Percentiles rank a stretch among this genome's conserved stretches.
Conservation (phyloP, 257 asterid species). For the Craterostigma plantagineum region DNA sequence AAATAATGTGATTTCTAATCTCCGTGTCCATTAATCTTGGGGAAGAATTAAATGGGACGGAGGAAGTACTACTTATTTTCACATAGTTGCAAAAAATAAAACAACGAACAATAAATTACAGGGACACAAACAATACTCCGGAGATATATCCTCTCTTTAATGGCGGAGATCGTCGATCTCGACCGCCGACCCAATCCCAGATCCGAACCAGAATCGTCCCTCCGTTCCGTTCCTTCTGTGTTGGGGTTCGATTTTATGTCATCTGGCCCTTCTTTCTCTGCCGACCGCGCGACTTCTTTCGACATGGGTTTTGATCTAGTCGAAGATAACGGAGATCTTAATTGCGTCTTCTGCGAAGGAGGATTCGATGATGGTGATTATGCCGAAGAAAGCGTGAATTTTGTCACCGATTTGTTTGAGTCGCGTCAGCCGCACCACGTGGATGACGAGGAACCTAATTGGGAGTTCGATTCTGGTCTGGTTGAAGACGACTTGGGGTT, state of each 20-base stretch:
- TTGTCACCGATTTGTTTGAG: slow-evolving; percentile 62
- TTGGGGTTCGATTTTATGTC: slow-evolving; percentile 23
- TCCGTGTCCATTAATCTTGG: no score
- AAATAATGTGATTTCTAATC: no score
- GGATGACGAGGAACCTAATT: slow-evolving; percentile 16
- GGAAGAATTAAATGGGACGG: no score
- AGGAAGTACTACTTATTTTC: no score
- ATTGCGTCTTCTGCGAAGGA: slow-evolving; percentile 30
- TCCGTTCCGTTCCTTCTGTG: slow-evolving; percentile 15
- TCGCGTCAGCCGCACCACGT: slow-evolving; percentile 21
- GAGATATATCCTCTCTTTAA: slow-evolving; percentile 12
- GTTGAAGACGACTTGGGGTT: slow-evolving; percentile 20
- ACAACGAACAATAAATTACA: slow-evolving; percentile 4
- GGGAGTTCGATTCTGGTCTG: slow-evolving; percentile 19
- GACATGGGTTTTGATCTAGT: slow-evolving; percentile 27
- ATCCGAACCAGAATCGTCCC: slow-evolving; percentile 15
- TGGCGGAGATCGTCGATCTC: slow-evolving; percentile 57
- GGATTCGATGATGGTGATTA: slow-evolving; percentile 25
- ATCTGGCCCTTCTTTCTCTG: slow-evolving; percentile 22
- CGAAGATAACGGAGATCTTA: slow-evolving; percentile 20
- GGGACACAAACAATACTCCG: background rate
- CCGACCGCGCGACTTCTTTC: slow-evolving; percentile 19
- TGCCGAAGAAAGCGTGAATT: slow-evolving; percentile 59
- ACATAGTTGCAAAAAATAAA: no score
- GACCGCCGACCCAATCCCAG: slow-evolving; percentile 7